These are phyloP conservation scores for Colletotrichum sidae DNA, from an alignment of 2,329 filamentous ascomycete genomes.

Conservation along the genomic window DNA sequence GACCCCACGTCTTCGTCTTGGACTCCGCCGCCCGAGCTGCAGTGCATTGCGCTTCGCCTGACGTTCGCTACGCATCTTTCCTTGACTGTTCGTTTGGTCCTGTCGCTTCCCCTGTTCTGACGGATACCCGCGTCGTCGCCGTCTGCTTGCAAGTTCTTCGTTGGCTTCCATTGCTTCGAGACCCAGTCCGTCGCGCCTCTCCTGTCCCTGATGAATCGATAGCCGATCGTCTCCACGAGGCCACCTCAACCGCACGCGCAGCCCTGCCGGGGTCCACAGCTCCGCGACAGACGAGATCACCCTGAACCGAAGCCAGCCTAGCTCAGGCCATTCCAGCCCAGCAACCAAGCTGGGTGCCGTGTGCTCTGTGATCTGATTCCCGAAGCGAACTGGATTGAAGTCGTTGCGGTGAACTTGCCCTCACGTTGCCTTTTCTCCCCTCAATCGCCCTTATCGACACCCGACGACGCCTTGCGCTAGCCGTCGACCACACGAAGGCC, in stretches of 20 bases:
- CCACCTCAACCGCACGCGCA: constrained; percentile 30
- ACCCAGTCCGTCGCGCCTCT: constrained; percentile 13
- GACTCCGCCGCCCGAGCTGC: too few species aligned
- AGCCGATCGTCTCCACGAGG: constrained; percentile 37
- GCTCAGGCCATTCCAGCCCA: too few species aligned
- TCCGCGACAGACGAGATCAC: constrained; percentile 17
- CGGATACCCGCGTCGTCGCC: constrained; percentile 15
- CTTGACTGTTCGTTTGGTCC: too few species aligned
- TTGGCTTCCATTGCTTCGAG: not conserved
- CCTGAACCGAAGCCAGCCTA: not conserved
- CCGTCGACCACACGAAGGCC: constrained; percentile 31
- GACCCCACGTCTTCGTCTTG: too few species aligned
- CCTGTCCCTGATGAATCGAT: constrained; percentile 37
- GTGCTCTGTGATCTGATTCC: constrained; percentile 6
- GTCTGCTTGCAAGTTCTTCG: too few species aligned
- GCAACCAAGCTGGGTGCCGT: not conserved
- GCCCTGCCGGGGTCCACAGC: constrained; percentile 36
- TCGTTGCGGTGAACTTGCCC: not conserved
- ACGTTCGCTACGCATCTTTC: too few species aligned
- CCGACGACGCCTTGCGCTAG: constrained; percentile 15
- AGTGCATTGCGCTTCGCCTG: too few species aligned
- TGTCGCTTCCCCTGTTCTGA: not conserved
- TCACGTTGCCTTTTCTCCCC: not conserved
- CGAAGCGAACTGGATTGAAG: constrained; percentile 7
- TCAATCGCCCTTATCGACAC: constrained; percentile 3